phyloP scores from a whole-genome alignment of 306 rosid genomes.

The Castanea sativa region DNA sequence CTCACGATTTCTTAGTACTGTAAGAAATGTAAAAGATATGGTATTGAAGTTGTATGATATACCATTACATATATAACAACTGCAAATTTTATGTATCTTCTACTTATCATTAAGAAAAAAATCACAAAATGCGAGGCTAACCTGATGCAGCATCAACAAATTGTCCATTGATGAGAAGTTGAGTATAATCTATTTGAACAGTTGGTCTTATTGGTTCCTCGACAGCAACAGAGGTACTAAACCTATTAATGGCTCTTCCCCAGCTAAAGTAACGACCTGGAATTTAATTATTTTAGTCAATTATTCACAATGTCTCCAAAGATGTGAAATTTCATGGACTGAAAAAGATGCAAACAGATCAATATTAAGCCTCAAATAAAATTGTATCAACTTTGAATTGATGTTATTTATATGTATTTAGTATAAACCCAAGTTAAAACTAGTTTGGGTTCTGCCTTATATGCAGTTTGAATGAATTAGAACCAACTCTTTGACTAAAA shows the following conservation, averaged over 20 bases:
- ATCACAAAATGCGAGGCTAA: constrained; percentile 19
- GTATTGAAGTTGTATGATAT: neutral
- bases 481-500: too few relatives aligned
- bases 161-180: constrained; percentile 64
- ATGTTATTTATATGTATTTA: too few relatives aligned
- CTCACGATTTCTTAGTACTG: neutral
- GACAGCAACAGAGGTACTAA: constrained; percentile 40
- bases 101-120: neutral
- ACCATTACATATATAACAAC: neutral
- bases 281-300: neutral
- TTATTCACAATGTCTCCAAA: too few relatives aligned
- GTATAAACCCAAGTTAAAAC: too few relatives aligned
- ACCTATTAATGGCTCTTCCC: constrained; percentile 37
- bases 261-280: constrained; percentile 34
- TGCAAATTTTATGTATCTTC: neutral
- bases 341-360: too few relatives aligned
- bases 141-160: constrained; percentile 79
- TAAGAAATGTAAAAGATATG: neutral
- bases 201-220: constrained; percentile 54
- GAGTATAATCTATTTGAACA: constrained; percentile 43
- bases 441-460: too few relatives aligned
- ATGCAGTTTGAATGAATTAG: too few relatives aligned
- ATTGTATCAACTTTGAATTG: too few relatives aligned
- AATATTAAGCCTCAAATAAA: too few relatives aligned
- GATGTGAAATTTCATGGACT: too few relatives aligned